Percentiles rank a stretch among this genome's conserved stretches.
Evolutionary conservation across 2,329 filamentous ascomycete genomes (phyloP).

Genomic region (Fusarium irregulare): DNA sequence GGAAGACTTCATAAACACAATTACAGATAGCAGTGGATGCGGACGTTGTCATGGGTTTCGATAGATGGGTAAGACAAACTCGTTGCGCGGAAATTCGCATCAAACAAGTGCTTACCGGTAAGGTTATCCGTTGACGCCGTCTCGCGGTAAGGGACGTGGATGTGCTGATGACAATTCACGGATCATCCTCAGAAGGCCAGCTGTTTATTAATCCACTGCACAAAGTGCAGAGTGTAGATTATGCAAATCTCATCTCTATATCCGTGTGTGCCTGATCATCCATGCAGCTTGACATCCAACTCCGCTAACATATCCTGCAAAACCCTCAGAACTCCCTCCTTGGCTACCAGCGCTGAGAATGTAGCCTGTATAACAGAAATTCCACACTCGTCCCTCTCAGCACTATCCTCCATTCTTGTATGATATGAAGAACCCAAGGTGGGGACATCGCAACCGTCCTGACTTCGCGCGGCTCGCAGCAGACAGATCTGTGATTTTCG

Average conservation of each 20-base stretch:
- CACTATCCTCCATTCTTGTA: constrained; percentile 37
- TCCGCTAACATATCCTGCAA: constrained; percentile 33
- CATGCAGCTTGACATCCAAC: constrained; percentile 15
- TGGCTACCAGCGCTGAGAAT: constrained; percentile 43
- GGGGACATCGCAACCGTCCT: constrained; percentile 62
- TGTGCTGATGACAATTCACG: neutral
- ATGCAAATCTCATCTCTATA: neutral
- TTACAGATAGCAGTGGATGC: neutral
- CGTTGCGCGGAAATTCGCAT: too few relatives aligned
- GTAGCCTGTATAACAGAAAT: constrained; percentile 45
- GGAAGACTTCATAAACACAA: neutral
- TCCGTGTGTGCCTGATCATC: neutral
- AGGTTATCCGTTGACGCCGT: neutral
- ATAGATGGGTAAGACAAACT: neutral
- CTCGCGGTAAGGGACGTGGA: neutral
- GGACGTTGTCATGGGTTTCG: neutral
- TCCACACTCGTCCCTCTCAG: constrained; percentile 48
- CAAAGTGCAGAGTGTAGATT: neutral
- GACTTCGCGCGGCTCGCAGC: constrained; percentile 62
- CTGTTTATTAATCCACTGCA: neutral
- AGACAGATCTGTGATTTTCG: constrained; percentile 61
- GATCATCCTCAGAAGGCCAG: too few relatives aligned
- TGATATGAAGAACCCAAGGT: constrained; percentile 52
- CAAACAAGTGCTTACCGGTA: neutral
- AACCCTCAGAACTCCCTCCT: constrained; percentile 42